Evolutionary conservation across 1,284 basidiomycete species (phyloP).

Genomic region (Cerioporus squamosus): DNA sequence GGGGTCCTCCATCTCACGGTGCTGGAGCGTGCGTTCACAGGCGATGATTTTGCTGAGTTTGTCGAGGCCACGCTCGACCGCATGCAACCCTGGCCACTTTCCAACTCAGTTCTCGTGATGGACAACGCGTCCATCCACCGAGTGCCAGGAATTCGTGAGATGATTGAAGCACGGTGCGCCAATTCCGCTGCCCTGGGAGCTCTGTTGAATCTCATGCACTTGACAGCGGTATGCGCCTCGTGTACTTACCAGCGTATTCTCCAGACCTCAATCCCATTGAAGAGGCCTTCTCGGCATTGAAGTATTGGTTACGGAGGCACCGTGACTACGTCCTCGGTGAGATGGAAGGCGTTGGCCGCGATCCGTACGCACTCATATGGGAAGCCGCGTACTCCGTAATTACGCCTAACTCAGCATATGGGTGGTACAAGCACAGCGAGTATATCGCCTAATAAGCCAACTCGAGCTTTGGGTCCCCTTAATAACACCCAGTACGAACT

Average conservation of each 20-base stretch:
- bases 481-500: background rate
- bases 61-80: slow-evolving; percentile 33
- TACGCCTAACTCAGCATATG: slow-evolving; percentile 24
- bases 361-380: slow-evolving; percentile 32
- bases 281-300: slow-evolving; percentile 38
- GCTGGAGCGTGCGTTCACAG: slow-evolving; percentile 27
- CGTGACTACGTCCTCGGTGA: slow-evolving; percentile 24
- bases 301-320: slow-evolving; percentile 31
- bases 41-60: slow-evolving; percentile 30
- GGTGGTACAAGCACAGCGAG: slow-evolving; percentile 29
- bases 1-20: slow-evolving; percentile 34
- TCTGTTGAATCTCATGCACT: background rate
- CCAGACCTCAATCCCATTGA: slow-evolving; percentile 41
- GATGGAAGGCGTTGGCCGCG: slow-evolving; percentile 11
- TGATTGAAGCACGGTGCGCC: slow-evolving; percentile 34
- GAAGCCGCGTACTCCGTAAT: slow-evolving; percentile 27
- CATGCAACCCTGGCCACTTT: slow-evolving; percentile 41
- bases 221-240: slow-evolving; percentile 33
- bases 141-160: slow-evolving; percentile 30
- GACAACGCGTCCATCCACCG: slow-evolving; percentile 41
- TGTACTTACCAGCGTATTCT: slow-evolving; percentile 40
- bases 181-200: slow-evolving; percentile 1
- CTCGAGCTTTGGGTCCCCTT: background rate
- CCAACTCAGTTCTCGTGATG: slow-evolving; percentile 40
- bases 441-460: slow-evolving; percentile 15